These are phyloP conservation scores for Podospora anserina DNA, from an alignment of 495 filamentous ascomycete genomes.

Conservation along the genomic window DNA sequence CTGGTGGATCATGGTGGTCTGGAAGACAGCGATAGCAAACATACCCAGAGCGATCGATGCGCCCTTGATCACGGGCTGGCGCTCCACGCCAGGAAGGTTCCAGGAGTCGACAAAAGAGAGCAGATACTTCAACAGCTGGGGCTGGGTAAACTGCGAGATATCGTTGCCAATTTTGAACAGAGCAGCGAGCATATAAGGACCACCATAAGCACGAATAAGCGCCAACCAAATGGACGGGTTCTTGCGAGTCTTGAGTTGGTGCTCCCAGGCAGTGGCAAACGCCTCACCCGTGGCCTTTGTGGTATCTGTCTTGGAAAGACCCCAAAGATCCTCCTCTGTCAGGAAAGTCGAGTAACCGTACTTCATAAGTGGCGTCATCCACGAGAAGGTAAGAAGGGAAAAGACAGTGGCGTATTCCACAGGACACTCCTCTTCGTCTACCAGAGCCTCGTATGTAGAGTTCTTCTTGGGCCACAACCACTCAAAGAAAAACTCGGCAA, in stretches of 20 bases:
- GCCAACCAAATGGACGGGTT: constrained; percentile 88
- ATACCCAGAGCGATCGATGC: constrained; percentile 86
- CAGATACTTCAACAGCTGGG: constrained; percentile 80
- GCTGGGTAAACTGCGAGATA: constrained; percentile 79
- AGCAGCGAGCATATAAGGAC: constrained; percentile 73
- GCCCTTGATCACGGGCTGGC: constrained; percentile 77
- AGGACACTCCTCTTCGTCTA: constrained; percentile 86
- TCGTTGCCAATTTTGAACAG: constrained; percentile 87
- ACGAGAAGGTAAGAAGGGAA: constrained; percentile 89
- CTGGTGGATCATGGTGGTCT: constrained; percentile 77
- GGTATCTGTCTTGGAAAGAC: constrained; percentile 73
- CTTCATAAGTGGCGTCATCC: constrained; percentile 99
- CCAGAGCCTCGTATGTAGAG: constrained; percentile 76
- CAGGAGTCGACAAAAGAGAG: constrained; percentile 89
- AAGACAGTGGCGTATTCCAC: constrained; percentile 93
- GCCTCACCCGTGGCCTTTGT: constrained; percentile 63
- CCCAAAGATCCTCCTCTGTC: constrained; percentile 97
- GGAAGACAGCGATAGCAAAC: constrained; percentile 81
- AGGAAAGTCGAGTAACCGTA: constrained; percentile 88
- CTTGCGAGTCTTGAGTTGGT: constrained; percentile 66
- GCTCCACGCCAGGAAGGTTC: constrained; percentile 44
- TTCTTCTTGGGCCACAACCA: constrained; percentile 88
- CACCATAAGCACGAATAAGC: constrained; percentile 80
- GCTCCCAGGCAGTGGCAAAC: constrained; percentile 73
- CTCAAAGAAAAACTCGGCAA: constrained; percentile 76